Conservation (phyloP, 2,329 filamentous ascomycete genomes). For the Kalmusia sp. region DNA sequence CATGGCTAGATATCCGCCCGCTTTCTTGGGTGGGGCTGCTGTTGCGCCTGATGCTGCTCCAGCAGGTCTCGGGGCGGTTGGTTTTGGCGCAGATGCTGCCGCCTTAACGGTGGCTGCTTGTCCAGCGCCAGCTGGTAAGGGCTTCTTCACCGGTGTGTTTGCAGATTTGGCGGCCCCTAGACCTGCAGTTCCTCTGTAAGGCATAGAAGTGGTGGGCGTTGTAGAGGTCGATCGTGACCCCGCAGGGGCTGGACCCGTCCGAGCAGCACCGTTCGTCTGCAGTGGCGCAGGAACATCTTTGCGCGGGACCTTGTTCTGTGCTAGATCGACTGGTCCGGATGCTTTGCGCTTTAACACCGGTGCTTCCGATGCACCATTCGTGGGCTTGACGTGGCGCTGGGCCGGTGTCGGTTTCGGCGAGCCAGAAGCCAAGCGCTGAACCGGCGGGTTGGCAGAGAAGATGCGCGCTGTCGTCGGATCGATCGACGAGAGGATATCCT, state of each 20-base stretch:
- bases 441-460: conserved; percentile 27
- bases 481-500: conserved; percentile 48
- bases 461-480: conserved; percentile 34
- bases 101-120: conserved; percentile 25
- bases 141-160: conserved; percentile 32
- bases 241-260: conserved; percentile 30
- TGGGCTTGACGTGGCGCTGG: conserved; percentile 31
- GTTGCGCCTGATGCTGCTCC: conserved; percentile 29
- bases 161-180: conserved; percentile 31
- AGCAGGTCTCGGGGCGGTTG: conserved; percentile 17
- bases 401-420: conserved; percentile 42
- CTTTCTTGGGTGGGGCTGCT: conserved; percentile 67
- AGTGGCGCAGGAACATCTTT: conserved; percentile 35
- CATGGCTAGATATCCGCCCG: conserved; percentile 74
- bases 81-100: conserved; percentile 27
- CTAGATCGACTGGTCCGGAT: conserved; percentile 39
- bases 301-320: conserved; percentile 41
- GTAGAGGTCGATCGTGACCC: conserved; percentile 30
- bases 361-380: conserved; percentile 38
- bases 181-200: conserved; percentile 48
- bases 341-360: conserved; percentile 52
- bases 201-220: conserved; percentile 30
- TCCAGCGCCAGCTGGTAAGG: conserved; percentile 21
- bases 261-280: conserved; percentile 33
- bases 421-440: conserved; percentile 29